These are phyloP conservation scores for Dactylonectria estremocensis DNA, from an alignment of 2,329 filamentous ascomycete species.

Conservation along the genomic window DNA sequence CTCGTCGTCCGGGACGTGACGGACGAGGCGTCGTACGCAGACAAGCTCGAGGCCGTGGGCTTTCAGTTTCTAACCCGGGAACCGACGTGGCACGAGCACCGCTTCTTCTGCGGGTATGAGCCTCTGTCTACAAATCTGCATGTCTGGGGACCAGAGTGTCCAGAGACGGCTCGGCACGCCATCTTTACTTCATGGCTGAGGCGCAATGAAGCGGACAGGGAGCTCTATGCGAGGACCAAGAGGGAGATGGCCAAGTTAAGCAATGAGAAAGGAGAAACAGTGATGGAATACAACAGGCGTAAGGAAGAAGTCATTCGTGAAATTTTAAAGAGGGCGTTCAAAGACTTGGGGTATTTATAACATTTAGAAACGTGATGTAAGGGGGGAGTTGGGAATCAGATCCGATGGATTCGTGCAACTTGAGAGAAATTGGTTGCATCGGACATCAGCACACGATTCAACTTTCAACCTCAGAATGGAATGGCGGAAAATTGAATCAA, in stretches of 20 bases:
- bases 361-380: background rate
- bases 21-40: slow-evolving; percentile 60
- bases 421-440: too few relatives aligned
- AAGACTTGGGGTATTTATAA: slow-evolving; percentile 39
- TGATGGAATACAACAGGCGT: slow-evolving; percentile 58
- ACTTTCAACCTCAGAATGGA: too few relatives aligned
- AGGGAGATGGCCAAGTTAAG: slow-evolving; percentile 51
- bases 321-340: slow-evolving; percentile 54
- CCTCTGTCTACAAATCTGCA: slow-evolving; percentile 62
- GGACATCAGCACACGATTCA: too few relatives aligned
- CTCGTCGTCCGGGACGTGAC: slow-evolving; percentile 58
- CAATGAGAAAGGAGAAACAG: slow-evolving; percentile 46
- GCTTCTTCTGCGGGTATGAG: slow-evolving; percentile 58
- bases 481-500: too few relatives aligned
- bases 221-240: slow-evolving; percentile 59
- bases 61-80: slow-evolving; percentile 64
- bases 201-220: slow-evolving; percentile 55
- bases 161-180: slow-evolving; percentile 59
- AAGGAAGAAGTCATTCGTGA: slow-evolving; percentile 59
- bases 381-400: too few relatives aligned
- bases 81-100: slow-evolving; percentile 64
- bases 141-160: slow-evolving; percentile 61
- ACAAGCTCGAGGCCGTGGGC: slow-evolving; percentile 58
- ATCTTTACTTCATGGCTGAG: slow-evolving; percentile 63
- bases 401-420: too few relatives aligned